Base-by-base conservation (phyloP, 2,329 filamentous ascomycete species). In the Pestalotiopsis sp. region DNA sequence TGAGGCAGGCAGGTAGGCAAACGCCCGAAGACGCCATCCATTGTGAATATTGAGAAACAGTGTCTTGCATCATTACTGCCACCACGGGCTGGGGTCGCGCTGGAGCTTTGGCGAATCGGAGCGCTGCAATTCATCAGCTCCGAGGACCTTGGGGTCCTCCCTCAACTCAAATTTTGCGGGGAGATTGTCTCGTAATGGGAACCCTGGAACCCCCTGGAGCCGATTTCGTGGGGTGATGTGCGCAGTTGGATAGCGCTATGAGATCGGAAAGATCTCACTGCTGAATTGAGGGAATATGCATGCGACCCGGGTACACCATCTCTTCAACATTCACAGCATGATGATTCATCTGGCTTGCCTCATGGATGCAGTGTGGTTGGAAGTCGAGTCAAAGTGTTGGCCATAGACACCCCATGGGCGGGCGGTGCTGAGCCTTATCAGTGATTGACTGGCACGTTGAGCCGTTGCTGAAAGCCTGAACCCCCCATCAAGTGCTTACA, bases 61-160 rank as follows among this genome's bases (percentile, higher is more conserved):
- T 25, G 49, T 57, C 41, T 45, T 66, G 63, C 63, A 66, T 57
- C 63, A 66, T 66, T 61, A 39, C 68, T 70, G 64, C 49, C 49
- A 36, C 25, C 49, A 39, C 49, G 39, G 66, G 61, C 66, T 62
- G 66, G 25, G n/a, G n/a, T n/a, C 17, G 13, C 14, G 45, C 25
- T 66, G 61, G 64, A 74, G 71, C 71, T 74, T 68, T 36, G 57
- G 65, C 74, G 74, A 73, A 76, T 75, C 71, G 71, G 70, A 71
- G 41, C 49, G 39, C 38, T 41, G 69, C 67, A 64, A 75, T 76
- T 76, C 71, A 69, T 75, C 75, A 76, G 74, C 71, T 61, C 20
- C 66, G 49, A 52, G 17, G 14, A 17, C 66, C 56, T 23, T 36
- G 41, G 20, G 39, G 20, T 20, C 45, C 65, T 59, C 45, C 20